Conservation (phyloP, 495 filamentous ascomycete genomes). For the Aspergillus baeticus region DNA sequence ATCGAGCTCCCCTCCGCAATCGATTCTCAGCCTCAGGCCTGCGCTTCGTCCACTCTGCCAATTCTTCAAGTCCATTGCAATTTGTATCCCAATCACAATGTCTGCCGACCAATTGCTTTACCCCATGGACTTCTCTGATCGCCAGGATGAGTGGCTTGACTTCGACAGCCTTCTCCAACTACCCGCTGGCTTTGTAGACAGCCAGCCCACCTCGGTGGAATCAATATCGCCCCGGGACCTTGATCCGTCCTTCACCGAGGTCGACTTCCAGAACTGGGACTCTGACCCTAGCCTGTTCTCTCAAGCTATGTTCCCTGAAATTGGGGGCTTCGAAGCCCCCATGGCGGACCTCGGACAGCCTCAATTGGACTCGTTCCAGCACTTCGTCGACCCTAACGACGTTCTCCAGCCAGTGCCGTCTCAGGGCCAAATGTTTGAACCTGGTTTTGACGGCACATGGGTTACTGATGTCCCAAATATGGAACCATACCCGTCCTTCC, state of each 20-base stretch:
- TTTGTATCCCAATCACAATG: slow-evolving; percentile 12
- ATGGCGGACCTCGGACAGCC: slow-evolving; percentile 23
- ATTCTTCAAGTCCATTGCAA: neutral
- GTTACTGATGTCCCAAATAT: slow-evolving; percentile 14
- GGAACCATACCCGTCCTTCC: slow-evolving; percentile 30
- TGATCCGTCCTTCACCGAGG: slow-evolving; percentile 27
- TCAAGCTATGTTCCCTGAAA: slow-evolving; percentile 29
- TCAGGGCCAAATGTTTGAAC: slow-evolving; percentile 8
- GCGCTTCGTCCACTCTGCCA: neutral
- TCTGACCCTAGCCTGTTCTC: slow-evolving; percentile 20
- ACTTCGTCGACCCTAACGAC: slow-evolving; percentile 24
- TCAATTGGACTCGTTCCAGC: slow-evolving; percentile 21
- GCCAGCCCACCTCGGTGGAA: slow-evolving; percentile 31
- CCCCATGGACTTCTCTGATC: slow-evolving; percentile 23
- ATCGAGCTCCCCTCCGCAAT: slow-evolving; percentile 1
- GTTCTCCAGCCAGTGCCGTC: slow-evolving; percentile 16
- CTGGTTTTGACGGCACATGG: slow-evolving; percentile 12
- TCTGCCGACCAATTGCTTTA: slow-evolving; percentile 23
- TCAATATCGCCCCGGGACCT: slow-evolving; percentile 37
- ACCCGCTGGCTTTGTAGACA: slow-evolving; percentile 30
- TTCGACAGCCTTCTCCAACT: slow-evolving; percentile 42
- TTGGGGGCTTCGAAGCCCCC: slow-evolving; percentile 25
- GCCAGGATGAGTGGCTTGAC: slow-evolving; percentile 35
- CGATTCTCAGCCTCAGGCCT: slow-evolving; percentile 11
- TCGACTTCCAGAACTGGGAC: slow-evolving; percentile 21